Percentiles rank a stretch among this genome's conserved stretches.
phyloP scores from a whole-genome alignment of 2,329 filamentous ascomycete genomes.

The Leptosphaerulina australis region DNA sequence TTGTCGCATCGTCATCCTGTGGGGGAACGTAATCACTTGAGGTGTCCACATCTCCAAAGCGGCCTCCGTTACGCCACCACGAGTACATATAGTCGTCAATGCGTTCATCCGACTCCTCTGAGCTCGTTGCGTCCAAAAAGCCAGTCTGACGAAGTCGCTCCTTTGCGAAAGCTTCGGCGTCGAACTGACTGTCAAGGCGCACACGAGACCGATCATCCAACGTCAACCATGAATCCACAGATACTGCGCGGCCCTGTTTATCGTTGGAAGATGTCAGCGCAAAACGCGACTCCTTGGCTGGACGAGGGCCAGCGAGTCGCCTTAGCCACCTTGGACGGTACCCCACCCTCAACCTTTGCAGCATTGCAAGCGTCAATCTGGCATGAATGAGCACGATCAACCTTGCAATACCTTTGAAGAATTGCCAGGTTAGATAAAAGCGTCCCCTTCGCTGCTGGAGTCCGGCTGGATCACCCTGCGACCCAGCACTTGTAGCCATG shows the following conservation, averaged over 20 bases:
- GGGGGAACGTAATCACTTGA: constrained; percentile 77
- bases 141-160: constrained; percentile 58
- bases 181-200: constrained; percentile 55
- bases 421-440: constrained; percentile 77
- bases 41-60: constrained; percentile 81
- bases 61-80: constrained; percentile 83
- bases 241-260: constrained; percentile 14
- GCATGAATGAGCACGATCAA: constrained; percentile 66
- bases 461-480: constrained; percentile 70
- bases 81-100: constrained; percentile 77
- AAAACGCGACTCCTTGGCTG: constrained; percentile 27
- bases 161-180: constrained; percentile 81
- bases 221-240: constrained; percentile 31
- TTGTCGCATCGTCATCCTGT: constrained; percentile 74
- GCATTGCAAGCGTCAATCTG: constrained; percentile 58
- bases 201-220: constrained; percentile 33
- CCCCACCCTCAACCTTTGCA: constrained; percentile 66
- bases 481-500: constrained; percentile 33
- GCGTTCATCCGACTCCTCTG: constrained; percentile 62
- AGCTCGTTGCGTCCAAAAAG: constrained; percentile 30
- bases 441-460: constrained; percentile 77
- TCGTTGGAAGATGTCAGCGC: background rate
- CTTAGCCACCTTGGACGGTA: constrained; percentile 69
- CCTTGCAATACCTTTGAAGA: constrained; percentile 74
- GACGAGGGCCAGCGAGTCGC: constrained; percentile 54